Base-by-base conservation (phyloP, 2,329 filamentous ascomycete genomes). In the Phialocephala sp. region DNA sequence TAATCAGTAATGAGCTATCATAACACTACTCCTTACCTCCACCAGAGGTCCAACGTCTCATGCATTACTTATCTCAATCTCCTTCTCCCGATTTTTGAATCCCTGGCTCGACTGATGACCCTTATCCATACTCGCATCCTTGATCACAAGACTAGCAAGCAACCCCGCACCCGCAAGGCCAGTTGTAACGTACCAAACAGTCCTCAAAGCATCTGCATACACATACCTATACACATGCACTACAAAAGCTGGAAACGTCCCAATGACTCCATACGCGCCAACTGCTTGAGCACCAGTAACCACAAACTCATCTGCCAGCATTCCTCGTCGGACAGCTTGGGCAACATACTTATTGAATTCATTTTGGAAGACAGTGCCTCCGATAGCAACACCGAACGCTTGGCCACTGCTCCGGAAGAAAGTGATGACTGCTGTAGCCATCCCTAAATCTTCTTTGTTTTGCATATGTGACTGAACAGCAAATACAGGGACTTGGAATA, bases 401-500 rank as follows among this genome's bases (percentile, higher is more conserved):
- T 72, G 65, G 11, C 73, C 72, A 5, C 70, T 22, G 11, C 65
- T 77, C 39, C 74, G 71, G 8, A 74, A 73, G 65, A 71, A 76
- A 27, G 65, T 71, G 61, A 66, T n/a, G 1, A 45, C 58, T 36
- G 66, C 55, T 2, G 67, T 68, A 2, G 65, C 65, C n/a, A 66
- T 62, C 1, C 86, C 83, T 52, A 87, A 82, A 71, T 89, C 83
- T 62, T 82, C 80, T 32, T 55, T 55, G 65, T 67, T 59, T n/a
- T 22, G 37, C 8, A 54, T 47, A 18, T 62, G 60, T 18, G 67
- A 32, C 27, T 69, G 67, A 1, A 69, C 63, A 24, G 65, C 65
- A 55, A 89, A 84, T 0, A 80, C 81, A 76, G 89, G 84, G 12
- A 83, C 79, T 0, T 89, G 84, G 75, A 89, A 88, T 4, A 68